phyloP scores from a whole-genome alignment of 2,329 filamentous ascomycete species.

The Aureobasidium sp. region DNA sequence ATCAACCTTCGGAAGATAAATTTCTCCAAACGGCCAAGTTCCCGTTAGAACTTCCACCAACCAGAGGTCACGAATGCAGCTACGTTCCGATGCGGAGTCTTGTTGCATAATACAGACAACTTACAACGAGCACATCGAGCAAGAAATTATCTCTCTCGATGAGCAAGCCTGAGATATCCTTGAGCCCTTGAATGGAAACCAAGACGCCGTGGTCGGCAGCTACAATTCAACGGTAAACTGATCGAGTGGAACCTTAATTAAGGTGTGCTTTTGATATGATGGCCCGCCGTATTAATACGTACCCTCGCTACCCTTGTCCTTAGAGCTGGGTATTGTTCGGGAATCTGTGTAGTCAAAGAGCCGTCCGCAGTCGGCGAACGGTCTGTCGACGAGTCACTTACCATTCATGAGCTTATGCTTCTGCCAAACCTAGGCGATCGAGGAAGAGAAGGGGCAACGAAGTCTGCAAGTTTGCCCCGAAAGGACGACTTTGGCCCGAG shows the following conservation, averaged over 20 bases:
- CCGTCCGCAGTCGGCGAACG: background rate
- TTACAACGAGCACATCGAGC: background rate
- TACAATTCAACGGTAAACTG: too few relatives aligned
- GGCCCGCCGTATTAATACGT: background rate
- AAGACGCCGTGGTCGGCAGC: too few relatives aligned
- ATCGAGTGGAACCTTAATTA: background rate
- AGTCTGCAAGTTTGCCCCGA: background rate
- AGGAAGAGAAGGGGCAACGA: background rate
- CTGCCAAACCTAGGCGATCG: background rate
- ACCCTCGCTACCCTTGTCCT: background rate
- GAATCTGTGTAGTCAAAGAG: background rate
- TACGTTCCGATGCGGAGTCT: background rate
- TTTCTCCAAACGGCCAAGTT: background rate
- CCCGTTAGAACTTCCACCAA: slow-evolving; percentile 1
- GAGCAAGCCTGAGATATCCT: background rate
- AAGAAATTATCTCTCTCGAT: background rate
- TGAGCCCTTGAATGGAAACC: background rate
- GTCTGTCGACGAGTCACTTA: background rate
- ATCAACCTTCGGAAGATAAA: background rate
- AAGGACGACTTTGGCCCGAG: background rate
- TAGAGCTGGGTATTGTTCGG: background rate
- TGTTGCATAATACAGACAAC: background rate
- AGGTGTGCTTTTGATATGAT: background rate
- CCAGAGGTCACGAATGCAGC: background rate
- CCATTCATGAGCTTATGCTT: background rate